A percentile compares a stretch with the other conserved stretches of the same genome.
These are phyloP conservation scores for Nemania sp. DNA, from an alignment of 2,329 filamentous ascomycete species.

Conservation along the genomic window DNA sequence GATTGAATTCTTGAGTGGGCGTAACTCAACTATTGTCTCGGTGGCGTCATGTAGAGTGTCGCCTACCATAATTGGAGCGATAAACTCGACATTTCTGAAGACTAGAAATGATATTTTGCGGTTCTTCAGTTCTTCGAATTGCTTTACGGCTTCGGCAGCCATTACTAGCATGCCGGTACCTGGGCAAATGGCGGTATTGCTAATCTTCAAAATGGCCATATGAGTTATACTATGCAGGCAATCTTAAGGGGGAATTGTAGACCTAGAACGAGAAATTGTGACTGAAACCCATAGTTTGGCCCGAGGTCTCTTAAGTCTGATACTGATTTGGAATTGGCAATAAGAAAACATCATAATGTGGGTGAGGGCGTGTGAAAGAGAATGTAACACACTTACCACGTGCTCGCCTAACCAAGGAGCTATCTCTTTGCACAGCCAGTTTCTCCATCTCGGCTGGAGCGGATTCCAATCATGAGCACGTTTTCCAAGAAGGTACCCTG, in stretches of 20 bases:
- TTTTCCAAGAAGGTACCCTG: neutral
- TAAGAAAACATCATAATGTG: no score
- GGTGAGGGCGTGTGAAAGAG: no score
- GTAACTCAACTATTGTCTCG: no score
- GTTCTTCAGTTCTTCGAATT: conserved; percentile 19
- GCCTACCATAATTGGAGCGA: neutral
- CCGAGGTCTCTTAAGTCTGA: no score
- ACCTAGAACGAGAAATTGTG: no score
- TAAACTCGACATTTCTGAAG: conserved; percentile 9
- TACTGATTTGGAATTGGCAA: no score
- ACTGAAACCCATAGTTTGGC: no score
- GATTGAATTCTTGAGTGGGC: no score
- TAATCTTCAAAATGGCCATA: neutral
- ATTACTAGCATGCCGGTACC: conserved; percentile 42
- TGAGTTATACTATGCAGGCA: no score
- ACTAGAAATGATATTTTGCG: conserved; percentile 19
- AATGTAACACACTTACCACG: conserved; percentile 3
- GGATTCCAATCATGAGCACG: conserved; percentile 25
- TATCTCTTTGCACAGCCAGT: neutral
- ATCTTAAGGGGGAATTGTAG: no score
- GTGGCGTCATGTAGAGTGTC: neutral
- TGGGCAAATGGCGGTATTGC: conserved; percentile 23
- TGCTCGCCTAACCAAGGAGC: conserved; percentile 14
- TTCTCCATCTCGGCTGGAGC: conserved; percentile 8
- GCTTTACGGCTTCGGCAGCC: conserved; percentile 43